Conservation (phyloP, 2,329 filamentous ascomycete species). For the Neobulgaria alba region DNA sequence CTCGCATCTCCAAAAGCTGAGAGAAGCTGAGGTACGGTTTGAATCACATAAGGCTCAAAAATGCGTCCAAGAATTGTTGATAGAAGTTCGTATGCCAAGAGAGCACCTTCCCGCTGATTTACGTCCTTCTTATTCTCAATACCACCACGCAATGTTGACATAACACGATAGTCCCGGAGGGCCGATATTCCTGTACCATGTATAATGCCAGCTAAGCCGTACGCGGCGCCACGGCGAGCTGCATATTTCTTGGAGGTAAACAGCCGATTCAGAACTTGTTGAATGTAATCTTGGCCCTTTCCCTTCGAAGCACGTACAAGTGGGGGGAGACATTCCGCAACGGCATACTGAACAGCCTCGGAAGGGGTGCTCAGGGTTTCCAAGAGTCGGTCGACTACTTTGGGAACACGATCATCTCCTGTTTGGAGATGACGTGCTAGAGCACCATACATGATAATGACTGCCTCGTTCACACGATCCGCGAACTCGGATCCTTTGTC, state of each 20-base stretch:
- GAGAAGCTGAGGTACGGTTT: constrained; percentile 85
- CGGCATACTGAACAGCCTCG: constrained; percentile 92
- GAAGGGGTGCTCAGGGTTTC: constrained; percentile 88
- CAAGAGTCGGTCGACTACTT: constrained; percentile 79
- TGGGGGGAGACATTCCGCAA: constrained; percentile 87
- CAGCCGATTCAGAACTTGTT: constrained; percentile 73
- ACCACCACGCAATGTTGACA: constrained; percentile 70
- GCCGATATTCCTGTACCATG: constrained; percentile 78
- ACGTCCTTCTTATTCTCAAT: constrained; percentile 93
- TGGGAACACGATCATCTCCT: constrained; percentile 80
- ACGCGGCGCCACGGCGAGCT: constrained; percentile 85
- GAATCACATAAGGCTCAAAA: constrained; percentile 95
- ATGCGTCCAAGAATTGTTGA: constrained; percentile 77
- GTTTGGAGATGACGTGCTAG: constrained; percentile 76
- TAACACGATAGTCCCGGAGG: constrained; percentile 76
- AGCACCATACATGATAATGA: constrained; percentile 95
- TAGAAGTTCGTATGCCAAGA: constrained; percentile 85
- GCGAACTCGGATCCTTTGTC: constrained; percentile 73
- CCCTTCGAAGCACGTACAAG: constrained; percentile 75
- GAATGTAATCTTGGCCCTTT: constrained; percentile 71
- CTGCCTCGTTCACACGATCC: constrained; percentile 91
- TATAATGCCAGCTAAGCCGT: constrained; percentile 85
- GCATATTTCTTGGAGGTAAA: constrained; percentile 85
- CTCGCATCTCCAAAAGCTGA: constrained; percentile 83
- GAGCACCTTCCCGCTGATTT: constrained; percentile 78